A percentile compares a stretch with the other conserved stretches of the same genome.
These are phyloP conservation scores for Boletus patriciae DNA, from an alignment of 768 basidiomycete species.

Conservation along the genomic window DNA sequence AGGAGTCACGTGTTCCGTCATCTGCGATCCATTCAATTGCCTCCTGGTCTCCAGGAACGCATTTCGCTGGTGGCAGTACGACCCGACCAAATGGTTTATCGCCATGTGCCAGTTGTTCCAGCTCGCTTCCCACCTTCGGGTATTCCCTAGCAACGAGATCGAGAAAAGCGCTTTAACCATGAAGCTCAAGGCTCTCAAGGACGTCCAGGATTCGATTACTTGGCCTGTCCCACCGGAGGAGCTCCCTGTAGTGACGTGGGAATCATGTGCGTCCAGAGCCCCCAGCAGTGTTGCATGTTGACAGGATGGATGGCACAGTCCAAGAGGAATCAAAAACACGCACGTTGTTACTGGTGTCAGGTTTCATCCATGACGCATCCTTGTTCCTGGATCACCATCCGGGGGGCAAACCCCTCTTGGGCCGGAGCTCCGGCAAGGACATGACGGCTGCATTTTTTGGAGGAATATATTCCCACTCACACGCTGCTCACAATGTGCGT, in stretches of 20 bases:
- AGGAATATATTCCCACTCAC: slow-evolving; percentile 78
- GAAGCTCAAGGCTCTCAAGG: slow-evolving; percentile 73
- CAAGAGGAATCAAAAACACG: slow-evolving; percentile 65
- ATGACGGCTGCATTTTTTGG: slow-evolving; percentile 86
- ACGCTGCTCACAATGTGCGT: slow-evolving; percentile 76
- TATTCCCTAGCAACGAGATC: slow-evolving; percentile 89
- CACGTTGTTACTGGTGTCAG: slow-evolving; percentile 70
- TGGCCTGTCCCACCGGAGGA: slow-evolving; percentile 62
- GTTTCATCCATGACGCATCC: slow-evolving; percentile 85
- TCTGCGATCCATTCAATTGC: slow-evolving; percentile 7
- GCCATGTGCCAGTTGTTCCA: slow-evolving; percentile 58
- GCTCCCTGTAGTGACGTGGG: slow-evolving; percentile 80
- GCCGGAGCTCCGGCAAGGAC: slow-evolving; percentile 69
- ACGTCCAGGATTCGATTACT: slow-evolving; percentile 55
- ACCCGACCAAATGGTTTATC: slow-evolving; percentile 83
- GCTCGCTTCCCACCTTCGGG: slow-evolving; percentile 76
- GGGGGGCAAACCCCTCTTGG: slow-evolving; percentile 65
- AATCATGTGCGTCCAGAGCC: slow-evolving; percentile 56
- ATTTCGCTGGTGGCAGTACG: slow-evolving; percentile 69
- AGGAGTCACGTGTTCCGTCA: neutral
- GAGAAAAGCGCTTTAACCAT: slow-evolving; percentile 79
- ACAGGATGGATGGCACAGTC: slow-evolving; percentile 40
- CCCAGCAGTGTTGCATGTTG: neutral
- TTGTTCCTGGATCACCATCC: slow-evolving; percentile 76
- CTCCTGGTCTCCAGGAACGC: slow-evolving; percentile 52